Base-by-base conservation (phyloP, 306 rosid genomes). In the Trifolium fragiferum region DNA sequence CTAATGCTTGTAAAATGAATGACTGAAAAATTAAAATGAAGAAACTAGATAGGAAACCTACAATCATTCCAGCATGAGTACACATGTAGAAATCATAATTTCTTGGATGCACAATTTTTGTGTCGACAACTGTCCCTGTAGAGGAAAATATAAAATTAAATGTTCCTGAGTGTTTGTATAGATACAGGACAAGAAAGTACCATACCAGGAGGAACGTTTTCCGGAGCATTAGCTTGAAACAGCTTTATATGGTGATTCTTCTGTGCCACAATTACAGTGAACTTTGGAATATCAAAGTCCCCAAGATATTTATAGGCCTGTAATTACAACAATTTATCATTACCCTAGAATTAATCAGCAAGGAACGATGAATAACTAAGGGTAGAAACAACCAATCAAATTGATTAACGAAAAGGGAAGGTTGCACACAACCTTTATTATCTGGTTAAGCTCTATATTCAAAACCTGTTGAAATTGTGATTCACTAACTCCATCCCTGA, bases 121-220 rank as follows among this genome's bases (percentile, higher is more conserved):
- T 87, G 87, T 94, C 98, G 11, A 94, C 95, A 15, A 94, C 90
- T 10, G 97, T 94, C 66, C 98, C 97, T 90, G 83, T 51, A 79
- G 72, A 82, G 63, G 73, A 76, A 74, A 72, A 40, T 11, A 41
- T 46, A 51, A 4, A 40, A 68, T 60, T 74, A 25, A 50, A 25
- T 15, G 44, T 65, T 68, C 13, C 44, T 30, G 15, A 59, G 64
- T 38, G 30, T 10, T 62, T 46, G 40, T 58, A 66, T 38, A 55
- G 51, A 64, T 67, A 55, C 25, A 78, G 41, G 38, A 19, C 8
- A 19, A 18, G 38, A 44, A 81, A 81, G 85, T 32, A 18, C 72
- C 82, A 75, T 59, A 94, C 97, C 98, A 68, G 98, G 88, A 71
- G 98, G 97, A 82, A 94, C 90, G 81, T 94, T 92, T 61, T 85